phyloP scores from a whole-genome alignment of 345 rosid genomes.

The Camelina neglecta region DNA sequence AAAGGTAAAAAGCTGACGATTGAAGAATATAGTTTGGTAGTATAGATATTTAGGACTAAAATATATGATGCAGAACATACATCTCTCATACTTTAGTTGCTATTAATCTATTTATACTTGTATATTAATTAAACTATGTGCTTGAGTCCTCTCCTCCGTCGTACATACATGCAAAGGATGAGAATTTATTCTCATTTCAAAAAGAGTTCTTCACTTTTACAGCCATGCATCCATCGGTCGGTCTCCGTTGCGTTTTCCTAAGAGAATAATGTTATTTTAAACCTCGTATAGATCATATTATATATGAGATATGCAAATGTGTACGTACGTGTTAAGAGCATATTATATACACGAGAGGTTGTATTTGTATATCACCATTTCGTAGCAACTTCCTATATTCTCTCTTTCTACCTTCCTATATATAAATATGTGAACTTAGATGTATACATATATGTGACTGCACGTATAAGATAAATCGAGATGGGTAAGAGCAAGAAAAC shows the following conservation, averaged over 20 bases:
- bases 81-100: constrained; percentile 18
- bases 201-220: constrained; percentile 39
- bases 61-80: constrained; percentile 9
- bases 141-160: constrained; percentile 5
- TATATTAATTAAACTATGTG: constrained; percentile 19
- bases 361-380: constrained; percentile 31
- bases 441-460: constrained; percentile 5
- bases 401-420: constrained; percentile 33
- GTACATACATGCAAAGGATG: constrained; percentile 28
- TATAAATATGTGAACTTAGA: constrained; percentile 28
- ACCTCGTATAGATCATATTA: constrained; percentile 42
- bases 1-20: constrained; percentile 29
- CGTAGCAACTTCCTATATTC: constrained; percentile 38
- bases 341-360: constrained; percentile 18
- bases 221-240: constrained; percentile 43
- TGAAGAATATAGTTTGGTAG: constrained; percentile 42
- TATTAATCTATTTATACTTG: constrained; percentile 10
- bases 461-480: constrained; percentile 8
- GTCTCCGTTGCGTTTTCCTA: constrained; percentile 36
- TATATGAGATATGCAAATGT: constrained; percentile 23
- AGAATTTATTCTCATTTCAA: constrained; percentile 47
- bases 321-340: constrained; percentile 31
- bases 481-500: constrained; percentile 40
- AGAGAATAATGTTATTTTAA: constrained; percentile 34
- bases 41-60: constrained; percentile 4